Evolutionary conservation across 805 yeast genomes (phyloP).

Genomic region (Lachancea cidri): DNA sequence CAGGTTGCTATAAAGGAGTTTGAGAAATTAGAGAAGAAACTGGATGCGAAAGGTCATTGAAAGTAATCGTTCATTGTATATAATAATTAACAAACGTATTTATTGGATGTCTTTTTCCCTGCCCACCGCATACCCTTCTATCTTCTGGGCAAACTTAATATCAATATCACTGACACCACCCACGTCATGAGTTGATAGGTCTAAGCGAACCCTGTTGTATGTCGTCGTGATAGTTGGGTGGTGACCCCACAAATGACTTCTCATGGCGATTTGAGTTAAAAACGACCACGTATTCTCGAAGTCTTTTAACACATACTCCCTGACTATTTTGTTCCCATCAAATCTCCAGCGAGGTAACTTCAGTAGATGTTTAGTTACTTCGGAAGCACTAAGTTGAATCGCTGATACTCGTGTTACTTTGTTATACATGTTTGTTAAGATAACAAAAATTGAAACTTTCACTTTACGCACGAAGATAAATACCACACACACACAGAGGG

Average conservation of each 20-base stretch:
- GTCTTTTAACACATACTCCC: conserved; percentile 40
- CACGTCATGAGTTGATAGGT: conserved; percentile 62
- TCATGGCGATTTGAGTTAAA: conserved; percentile 50
- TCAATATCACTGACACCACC: conserved; percentile 51
- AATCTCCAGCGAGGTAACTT: conserved; percentile 26
- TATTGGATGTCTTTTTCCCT: conserved; percentile 1
- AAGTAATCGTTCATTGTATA: background rate
- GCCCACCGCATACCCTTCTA: conserved; percentile 34
- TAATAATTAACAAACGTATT: conserved; percentile 1
- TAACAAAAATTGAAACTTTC: background rate
- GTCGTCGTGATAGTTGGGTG: conserved; percentile 67
- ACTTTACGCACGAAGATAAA: background rate
- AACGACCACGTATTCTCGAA: conserved; percentile 67
- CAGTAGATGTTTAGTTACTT: conserved; percentile 19
- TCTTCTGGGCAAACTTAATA: conserved; percentile 48
- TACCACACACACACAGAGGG: background rate
- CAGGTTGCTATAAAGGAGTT: conserved; percentile 73
- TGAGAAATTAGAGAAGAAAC: conserved; percentile 69
- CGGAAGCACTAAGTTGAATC: conserved; percentile 22
- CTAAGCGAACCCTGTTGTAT: conserved; percentile 52
- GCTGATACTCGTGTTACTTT: conserved; percentile 32
- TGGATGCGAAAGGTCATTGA: conserved; percentile 26
- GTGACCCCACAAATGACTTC: conserved; percentile 56
- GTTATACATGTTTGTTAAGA: conserved; percentile 32
- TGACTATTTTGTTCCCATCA: conserved; percentile 23